A percentile compares a stretch with the other conserved stretches of the same genome.
phyloP scores from a whole-genome alignment of 163 green algal genomes.

The Picocystis sp. region DNA sequence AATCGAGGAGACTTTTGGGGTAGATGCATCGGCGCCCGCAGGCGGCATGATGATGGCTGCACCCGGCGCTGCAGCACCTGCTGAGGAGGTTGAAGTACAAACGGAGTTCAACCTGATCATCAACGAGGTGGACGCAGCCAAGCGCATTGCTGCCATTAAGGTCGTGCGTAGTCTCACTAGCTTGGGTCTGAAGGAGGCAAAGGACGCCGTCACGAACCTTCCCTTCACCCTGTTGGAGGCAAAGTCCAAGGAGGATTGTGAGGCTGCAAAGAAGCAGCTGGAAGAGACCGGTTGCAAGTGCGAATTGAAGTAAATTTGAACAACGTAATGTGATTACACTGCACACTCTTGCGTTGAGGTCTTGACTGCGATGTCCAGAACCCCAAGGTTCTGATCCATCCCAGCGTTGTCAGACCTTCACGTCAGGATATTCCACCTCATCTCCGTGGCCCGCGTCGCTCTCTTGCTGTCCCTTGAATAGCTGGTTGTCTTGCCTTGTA shows the following conservation, averaged over 20 bases:
- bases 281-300: conserved; percentile 20
- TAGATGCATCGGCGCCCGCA: conserved; percentile 16
- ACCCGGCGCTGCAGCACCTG: conserved; percentile 7
- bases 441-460: too few species aligned
- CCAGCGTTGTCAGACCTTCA: too few species aligned
- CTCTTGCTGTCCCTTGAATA: too few species aligned
- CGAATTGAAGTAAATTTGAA: conserved; percentile 18
- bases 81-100: conserved; percentile 17
- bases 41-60: conserved; percentile 13
- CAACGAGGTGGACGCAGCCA: conserved; percentile 14
- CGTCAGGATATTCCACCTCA: too few species aligned
- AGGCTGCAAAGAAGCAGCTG: conserved; percentile 25
- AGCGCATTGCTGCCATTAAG: conserved; percentile 22
- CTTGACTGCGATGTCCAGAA: too few species aligned
- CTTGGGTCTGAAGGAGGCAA: conserved; percentile 30
- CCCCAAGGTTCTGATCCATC: too few species aligned
- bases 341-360: neutral
- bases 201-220: conserved; percentile 27
- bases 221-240: conserved; percentile 26
- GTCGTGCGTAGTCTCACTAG: conserved; percentile 20
- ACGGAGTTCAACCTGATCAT: conserved; percentile 22
- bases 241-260: conserved; percentile 22
- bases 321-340: neutral
- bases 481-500: too few species aligned
- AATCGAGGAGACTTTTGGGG: conserved; percentile 22